A percentile compares a stretch with the other conserved stretches of the same genome.
Evolutionary conservation across 1,284 basidiomycete species (phyloP).

Genomic region (Puccinia horiana): DNA sequence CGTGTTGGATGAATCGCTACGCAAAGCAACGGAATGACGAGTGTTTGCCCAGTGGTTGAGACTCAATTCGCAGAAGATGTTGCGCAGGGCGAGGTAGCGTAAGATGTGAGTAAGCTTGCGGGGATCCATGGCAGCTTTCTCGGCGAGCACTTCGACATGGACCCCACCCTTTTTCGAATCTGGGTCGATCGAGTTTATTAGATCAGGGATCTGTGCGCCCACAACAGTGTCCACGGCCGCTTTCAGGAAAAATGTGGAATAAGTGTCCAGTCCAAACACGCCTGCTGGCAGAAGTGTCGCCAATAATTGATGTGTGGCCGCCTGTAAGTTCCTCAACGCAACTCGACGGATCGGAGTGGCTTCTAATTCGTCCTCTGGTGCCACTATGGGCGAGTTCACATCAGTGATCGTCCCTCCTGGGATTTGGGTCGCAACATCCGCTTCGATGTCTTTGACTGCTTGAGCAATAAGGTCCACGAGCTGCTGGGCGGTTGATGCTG

Average conservation of each 20-base stretch:
- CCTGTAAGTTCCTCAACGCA: constrained; percentile 9
- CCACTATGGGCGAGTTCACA: constrained; percentile 1
- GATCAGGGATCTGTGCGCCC: not conserved
- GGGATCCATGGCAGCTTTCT: constrained; percentile 7
- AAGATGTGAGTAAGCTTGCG: constrained; percentile 27
- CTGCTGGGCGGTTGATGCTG: constrained; percentile 15
- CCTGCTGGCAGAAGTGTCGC: constrained; percentile 4
- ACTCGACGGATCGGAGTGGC: not conserved
- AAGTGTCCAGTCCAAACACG: not conserved
- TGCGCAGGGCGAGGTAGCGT: constrained; percentile 22
- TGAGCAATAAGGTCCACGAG: constrained; percentile 5
- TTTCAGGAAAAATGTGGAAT: not conserved
- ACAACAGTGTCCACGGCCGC: constrained; percentile 2
- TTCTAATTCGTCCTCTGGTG: constrained; percentile 7
- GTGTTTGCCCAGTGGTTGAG: constrained; percentile 20
- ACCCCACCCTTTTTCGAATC: constrained; percentile 10
- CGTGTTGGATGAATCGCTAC: constrained; percentile 1
- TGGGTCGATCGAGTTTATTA: constrained; percentile 12
- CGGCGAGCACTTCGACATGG: constrained; percentile 2
- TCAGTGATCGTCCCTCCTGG: constrained; percentile 11
- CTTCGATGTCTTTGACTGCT: constrained; percentile 31
- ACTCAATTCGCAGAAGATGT: constrained; percentile 25
- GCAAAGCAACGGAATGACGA: not conserved
- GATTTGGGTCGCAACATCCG: constrained; percentile 5
- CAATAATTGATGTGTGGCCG: constrained; percentile 9